A percentile compares a stretch with the other conserved stretches of the same genome.
Evolutionary conservation across 1,139 yeast species (phyloP).

Genomic region (Martiniozyma asiatica): DNA sequence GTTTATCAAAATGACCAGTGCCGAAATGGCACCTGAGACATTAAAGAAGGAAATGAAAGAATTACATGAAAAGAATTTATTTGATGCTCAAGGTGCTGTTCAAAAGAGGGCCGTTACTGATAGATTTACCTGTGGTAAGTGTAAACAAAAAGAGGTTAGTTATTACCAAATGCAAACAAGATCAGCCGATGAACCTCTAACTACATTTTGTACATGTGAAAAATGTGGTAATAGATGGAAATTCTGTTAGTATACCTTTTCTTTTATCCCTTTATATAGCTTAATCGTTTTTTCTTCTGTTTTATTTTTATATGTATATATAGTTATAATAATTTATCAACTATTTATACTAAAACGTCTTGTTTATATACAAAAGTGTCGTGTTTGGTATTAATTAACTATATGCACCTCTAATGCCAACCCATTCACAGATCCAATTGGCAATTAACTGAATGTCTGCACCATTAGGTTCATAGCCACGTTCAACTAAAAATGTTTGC

Average conservation of each 20-base stretch:
- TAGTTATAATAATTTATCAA: no score
- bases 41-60: slow-evolving; percentile 77
- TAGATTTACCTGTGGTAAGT: slow-evolving; percentile 92
- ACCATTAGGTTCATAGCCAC: slow-evolving; percentile 2
- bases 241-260: slow-evolving; percentile 38
- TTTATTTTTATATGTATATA: no score
- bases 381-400: neutral
- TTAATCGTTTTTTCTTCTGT: no score
- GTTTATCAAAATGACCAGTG: slow-evolving; percentile 73
- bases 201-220: slow-evolving; percentile 97
- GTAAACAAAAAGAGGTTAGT: slow-evolving; percentile 93
- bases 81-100: slow-evolving; percentile 97
- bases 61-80: slow-evolving; percentile 76
- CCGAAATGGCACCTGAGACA: slow-evolving; percentile 88
- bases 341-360: no score
- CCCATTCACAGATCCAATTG: slow-evolving; percentile 4
- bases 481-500: slow-evolving; percentile 3
- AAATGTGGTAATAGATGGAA: slow-evolving; percentile 98
- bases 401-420: slow-evolving; percentile 2
- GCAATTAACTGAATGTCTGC: slow-evolving; percentile 7
- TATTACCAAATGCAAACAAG: slow-evolving; percentile 97
- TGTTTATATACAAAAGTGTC: neutral
- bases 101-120: slow-evolving; percentile 94
- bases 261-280: neutral
- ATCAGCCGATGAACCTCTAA: slow-evolving; percentile 96